These are phyloP conservation scores for Neurospora sp. DNA, from an alignment of 495 filamentous ascomycete species.

Conservation along the genomic window DNA sequence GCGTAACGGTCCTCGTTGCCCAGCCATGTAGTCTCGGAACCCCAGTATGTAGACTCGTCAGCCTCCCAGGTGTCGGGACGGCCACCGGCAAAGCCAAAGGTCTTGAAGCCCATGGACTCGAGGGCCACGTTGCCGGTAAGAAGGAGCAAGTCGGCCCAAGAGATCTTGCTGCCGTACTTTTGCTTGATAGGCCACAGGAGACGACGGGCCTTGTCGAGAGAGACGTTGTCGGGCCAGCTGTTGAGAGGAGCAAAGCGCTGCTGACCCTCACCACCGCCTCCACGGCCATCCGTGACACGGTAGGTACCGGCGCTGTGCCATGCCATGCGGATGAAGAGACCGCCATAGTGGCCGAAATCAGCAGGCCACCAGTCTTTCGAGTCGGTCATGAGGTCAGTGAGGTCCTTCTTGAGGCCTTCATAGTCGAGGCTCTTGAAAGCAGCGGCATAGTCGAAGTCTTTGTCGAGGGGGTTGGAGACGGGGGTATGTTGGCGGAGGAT, in stretches of 20 bases:
- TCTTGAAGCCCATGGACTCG: conserved; percentile 65
- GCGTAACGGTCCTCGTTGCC: conserved; percentile 58
- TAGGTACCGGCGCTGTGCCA: conserved; percentile 72
- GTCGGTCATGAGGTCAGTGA: conserved; percentile 57
- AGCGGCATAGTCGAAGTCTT: conserved; percentile 56
- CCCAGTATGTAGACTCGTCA: conserved; percentile 67
- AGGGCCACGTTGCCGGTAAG: conserved; percentile 64
- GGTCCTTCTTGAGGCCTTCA: conserved; percentile 59
- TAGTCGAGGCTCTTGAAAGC: conserved; percentile 66
- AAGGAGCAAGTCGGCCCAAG: conserved; percentile 61
- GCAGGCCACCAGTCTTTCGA: conserved; percentile 71
- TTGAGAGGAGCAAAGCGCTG: conserved; percentile 70
- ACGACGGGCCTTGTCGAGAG: conserved; percentile 66
- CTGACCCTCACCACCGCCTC: conserved; percentile 60
- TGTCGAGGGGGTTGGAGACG: conserved; percentile 46
- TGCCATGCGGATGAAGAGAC: conserved; percentile 67
- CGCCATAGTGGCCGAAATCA: conserved; percentile 69
- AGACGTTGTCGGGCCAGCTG: conserved; percentile 71
- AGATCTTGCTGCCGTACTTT: conserved; percentile 73
- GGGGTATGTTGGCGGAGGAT: conserved; percentile 61
- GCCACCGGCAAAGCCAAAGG: conserved; percentile 62
- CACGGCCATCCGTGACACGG: conserved; percentile 60
- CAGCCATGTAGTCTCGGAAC: conserved; percentile 59
- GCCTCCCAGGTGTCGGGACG: conserved; percentile 61
- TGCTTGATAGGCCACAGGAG: conserved; percentile 73